Evolutionary conservation across 2,329 filamentous ascomycete species (phyloP), one percentile per base, ranked within the genome.

Genomic region (Fusarium euwallaceae): DNA sequence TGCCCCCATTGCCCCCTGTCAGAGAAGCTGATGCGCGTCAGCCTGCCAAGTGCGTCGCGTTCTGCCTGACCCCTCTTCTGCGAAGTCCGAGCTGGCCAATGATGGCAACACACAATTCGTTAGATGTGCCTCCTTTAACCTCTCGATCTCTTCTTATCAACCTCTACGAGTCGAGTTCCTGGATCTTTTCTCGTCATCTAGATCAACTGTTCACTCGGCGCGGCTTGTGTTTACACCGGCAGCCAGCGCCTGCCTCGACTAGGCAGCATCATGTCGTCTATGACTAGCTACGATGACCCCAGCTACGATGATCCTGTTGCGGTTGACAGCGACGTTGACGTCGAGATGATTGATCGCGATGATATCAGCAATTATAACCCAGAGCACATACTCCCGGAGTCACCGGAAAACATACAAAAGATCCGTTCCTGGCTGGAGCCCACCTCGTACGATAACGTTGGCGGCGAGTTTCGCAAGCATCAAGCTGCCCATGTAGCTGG

Each of bases 361-460:
- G 77, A 81, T 36, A 37, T 82, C 16, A 78, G 75, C 61, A 76
- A 82, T 39, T 81, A 79, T 62, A 82, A 83, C 36, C 70, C 76
- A 2, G 77, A 79, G 2, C 75, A 81, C 12, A 79, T 84, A 12
- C 74, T 82, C 1, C 81, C 81, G 2, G 62, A 81, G 17, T 41
- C 74, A 1, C 60, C 65, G 0, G 71, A 77, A 16, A 68, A 66
- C 2, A 67, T 84, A 17, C 72, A 78, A 64, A 70, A 17, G 10
- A 53, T 76, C 5, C 67, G 62, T 1, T 11, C 37, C 1, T 76
- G 74, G 74, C 2, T 76, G 1, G 34, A 69, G 4, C 70, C 72
- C 4, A 77, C 75, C 22, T 29, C 55, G 17, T 70, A 77, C 37
- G 41, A 51, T 4, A 62, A 62, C 6, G 56, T 56, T n/a, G 72